These are phyloP conservation scores for Melanomma pulvis-pyrius DNA, from an alignment of 495 filamentous ascomycete genomes.

Conservation along the genomic window DNA sequence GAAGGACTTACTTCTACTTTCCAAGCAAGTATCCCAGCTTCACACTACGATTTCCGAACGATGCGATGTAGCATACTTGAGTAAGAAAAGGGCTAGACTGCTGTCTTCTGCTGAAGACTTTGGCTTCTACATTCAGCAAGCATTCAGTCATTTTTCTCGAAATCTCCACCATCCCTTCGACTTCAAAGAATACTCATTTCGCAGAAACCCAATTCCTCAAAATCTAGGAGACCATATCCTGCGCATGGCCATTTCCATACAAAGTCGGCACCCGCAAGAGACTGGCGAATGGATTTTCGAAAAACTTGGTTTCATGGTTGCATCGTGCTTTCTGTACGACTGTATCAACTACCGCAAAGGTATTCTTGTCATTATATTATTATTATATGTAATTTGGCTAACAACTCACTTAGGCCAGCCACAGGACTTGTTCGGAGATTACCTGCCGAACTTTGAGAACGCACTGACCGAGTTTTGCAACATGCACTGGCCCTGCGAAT, in stretches of 20 bases:
- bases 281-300: constrained; percentile 32
- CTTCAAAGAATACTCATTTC: constrained; percentile 47
- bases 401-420: constrained; percentile 4
- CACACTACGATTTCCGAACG: neutral
- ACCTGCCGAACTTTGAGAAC: constrained; percentile 18
- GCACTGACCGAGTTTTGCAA: constrained; percentile 36
- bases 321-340: constrained; percentile 43
- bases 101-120: constrained; percentile 45
- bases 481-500: constrained; percentile 37
- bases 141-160: constrained; percentile 47
- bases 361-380: neutral
- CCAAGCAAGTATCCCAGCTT: constrained; percentile 3
- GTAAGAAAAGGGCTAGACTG: constrained; percentile 40
- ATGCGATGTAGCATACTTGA: constrained; percentile 18
- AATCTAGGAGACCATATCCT: constrained; percentile 46
- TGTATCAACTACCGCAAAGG: constrained; percentile 26
- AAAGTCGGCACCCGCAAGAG: neutral
- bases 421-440: constrained; percentile 9
- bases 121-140: constrained; percentile 43
- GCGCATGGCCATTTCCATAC: constrained; percentile 36
- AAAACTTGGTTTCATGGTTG: constrained; percentile 40
- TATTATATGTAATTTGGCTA: neutral
- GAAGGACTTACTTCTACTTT: constrained; percentile 21
- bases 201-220: constrained; percentile 46
- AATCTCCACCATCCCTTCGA: constrained; percentile 47